Base-by-base conservation (phyloP, 805 yeast genomes). In the Pichia deserticola region DNA sequence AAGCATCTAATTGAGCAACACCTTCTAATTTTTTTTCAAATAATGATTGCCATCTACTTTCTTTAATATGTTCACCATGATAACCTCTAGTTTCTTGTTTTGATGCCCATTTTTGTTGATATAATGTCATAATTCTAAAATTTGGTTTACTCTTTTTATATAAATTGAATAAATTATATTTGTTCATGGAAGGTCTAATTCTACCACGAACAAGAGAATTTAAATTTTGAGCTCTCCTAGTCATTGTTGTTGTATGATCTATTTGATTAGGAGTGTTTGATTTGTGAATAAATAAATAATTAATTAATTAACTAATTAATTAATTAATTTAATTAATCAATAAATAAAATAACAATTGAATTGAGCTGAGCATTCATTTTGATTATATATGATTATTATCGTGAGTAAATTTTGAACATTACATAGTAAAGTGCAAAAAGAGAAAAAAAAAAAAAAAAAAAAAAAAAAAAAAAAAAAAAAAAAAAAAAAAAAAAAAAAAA, bases 51-150 rank as follows among this genome's bases (percentile, higher is more conserved):
- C 89, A 86, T 63, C 90, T 80, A 20, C 79, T 72, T 65, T 93
- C 99, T 1, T 92, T 86, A 49, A 92, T 66, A 64, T 85, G 88
- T 62, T 93, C 98, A 59, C 99, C 99, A 65, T 92, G 99, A 66
- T 92, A 92, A 1, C 92, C 84, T 69, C 99, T 80, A 7, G 97
- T 84, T 63, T 90, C 97, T 63, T 81, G 84, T 67, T 93, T 92
- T 46, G 97, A 84, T 7, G 76, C 70, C 92, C 96, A 93, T 69
- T 89, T 89, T 67, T 92, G 96, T 68, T 88, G 96, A 69, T 76
- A 93, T 51, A 88, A 72, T n/a, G 95, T 80, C 67, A 78, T 78
- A 5, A 81, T 75, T 54, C 74, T 71, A 62, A 77, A 78, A 48
- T 66, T 71, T 29, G 67, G 65, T 52, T 74, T 74, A 43, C 80